Evolutionary conservation across 2,329 filamentous ascomycete species (phyloP), one percentile per base, ranked within the genome.

Genomic region (Kalmusia sp.): DNA sequence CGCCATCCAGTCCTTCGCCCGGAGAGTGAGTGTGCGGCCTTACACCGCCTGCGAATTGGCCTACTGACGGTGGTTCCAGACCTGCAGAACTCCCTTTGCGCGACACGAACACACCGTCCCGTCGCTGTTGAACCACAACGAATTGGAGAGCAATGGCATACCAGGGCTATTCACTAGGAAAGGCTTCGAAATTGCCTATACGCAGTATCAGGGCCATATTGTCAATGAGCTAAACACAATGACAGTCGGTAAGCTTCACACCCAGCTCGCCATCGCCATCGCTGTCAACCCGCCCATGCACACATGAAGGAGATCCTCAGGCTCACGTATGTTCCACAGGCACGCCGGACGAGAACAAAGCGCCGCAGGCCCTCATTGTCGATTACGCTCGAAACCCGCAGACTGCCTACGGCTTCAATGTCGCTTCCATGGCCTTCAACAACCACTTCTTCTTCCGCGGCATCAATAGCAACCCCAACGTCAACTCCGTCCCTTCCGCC

Each of bases 341-440:
- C 63, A 88, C 84, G 62, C 79, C 86, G 15, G 82, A 84, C 68
- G 87, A 87, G 61, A 77, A 85, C 71, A 78, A 82, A 62, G 78
- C 82, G 45, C 76, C 86, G 56, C 87, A 90, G 75, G 80, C 86
- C 40, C 87, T 96, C 69, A 77, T 90, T 69, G 81, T 93, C 68
- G 81, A 86, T 68, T 88, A 88, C 54, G 90, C 93, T 55, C 91
- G 92, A 75, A 85, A 95, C 68, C 89, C 93, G 38, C 82, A 82
- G 63, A 82, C 84, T 58, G 95, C 95, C 35, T 82, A 88, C 64
- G 80, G 89, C 72, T 99, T 99, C 87, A 99, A 98, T 84, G 86
- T 96, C 75, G 95, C 95, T 75, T 96, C 91, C 66, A 96, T 96
- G 90, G 91, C 92, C 51, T 89, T 91, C 83, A 98, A 98, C 85